Base-by-base conservation (phyloP, 176 grass and related monocot genomes). In the Metroxylon sagu region DNA sequence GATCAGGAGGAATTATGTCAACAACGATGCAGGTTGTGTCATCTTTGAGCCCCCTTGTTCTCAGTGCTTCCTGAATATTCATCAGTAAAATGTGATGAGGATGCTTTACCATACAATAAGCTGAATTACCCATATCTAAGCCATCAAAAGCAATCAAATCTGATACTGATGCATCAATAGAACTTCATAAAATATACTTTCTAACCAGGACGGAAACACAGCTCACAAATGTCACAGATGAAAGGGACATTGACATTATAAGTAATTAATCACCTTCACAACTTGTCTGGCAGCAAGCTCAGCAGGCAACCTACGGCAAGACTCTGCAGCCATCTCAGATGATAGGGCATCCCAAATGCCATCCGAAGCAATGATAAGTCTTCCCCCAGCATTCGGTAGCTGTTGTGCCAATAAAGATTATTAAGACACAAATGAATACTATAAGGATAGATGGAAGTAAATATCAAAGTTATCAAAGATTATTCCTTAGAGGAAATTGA, bases 331-430 rank as follows among this genome's bases (percentile, higher is more conserved):
- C 68, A 68, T 77, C 61, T 95, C 90, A 29, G 86, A 89, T 18
- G 90, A 82, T 39, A 95, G 71, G 65, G 90, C 82, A 84, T 95
- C 90, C 90, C 90, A 95, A 62, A 95, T 95, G 59, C 90, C 90
- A n/a, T 95, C 90, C 60, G 90, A 95, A 71, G 90, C 86, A 77
- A 95, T 90, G 73, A 95, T 90, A 64, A 95, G 79, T 77, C 90
- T 82, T 77, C 85, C 90, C 29, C 90, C 90, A 53, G 74, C 71
- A 82, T 81, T 95, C 77, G 86, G 87, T 74, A 95, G 58, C 90
- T 95, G 65, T 3, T 1, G 18, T 56, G 50, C 62, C 49, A 17
- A 29, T 64, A 67, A 25, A 74, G 30, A 53, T 43, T 2, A 70
- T 61, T 21, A 58, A 65, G 26, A 50, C 53, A 48, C 61, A 10